A percentile compares a stretch with the other conserved stretches of the same genome.
Evolutionary conservation across 2,329 filamentous ascomycete genomes (phyloP).

Genomic region (Fusarium keratoplasticum): DNA sequence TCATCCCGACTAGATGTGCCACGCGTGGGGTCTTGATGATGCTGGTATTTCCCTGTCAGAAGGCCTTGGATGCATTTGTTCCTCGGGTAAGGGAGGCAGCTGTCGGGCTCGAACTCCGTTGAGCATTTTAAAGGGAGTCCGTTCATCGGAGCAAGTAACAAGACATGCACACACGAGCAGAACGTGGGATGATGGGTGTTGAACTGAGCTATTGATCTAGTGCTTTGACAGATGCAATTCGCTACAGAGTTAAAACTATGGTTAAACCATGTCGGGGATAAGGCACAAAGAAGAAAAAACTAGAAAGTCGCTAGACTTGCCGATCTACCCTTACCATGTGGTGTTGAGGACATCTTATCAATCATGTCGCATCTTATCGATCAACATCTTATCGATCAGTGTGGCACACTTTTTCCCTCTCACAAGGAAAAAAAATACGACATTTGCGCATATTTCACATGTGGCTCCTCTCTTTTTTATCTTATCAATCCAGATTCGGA

Average conservation of each 20-base stretch:
- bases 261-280: slow-evolving; percentile 1
- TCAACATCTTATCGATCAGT: slow-evolving; percentile 26
- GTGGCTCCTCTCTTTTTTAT: neutral
- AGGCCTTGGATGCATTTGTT: neutral
- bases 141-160: neutral
- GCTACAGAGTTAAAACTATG: neutral
- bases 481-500: slow-evolving; percentile 11
- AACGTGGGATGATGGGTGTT: neutral
- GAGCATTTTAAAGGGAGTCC: neutral
- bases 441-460: neutral
- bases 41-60: neutral
- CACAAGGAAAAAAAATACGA: neutral
- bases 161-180: neutral
- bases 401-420: neutral
- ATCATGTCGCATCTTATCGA: slow-evolving; percentile 29
- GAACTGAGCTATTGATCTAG: neutral
- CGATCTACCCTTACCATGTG: neutral
- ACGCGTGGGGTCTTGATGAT: slow-evolving; percentile 15
- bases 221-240: neutral
- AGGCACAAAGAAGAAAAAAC: neutral
- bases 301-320: neutral
- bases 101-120: neutral
- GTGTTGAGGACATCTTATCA: slow-evolving; percentile 24
- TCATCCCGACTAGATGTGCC: slow-evolving; percentile 22
- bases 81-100: neutral